Evolutionary conservation across 805 yeast genomes (phyloP).

Genomic region (Spencermartinsiella europaea): DNA sequence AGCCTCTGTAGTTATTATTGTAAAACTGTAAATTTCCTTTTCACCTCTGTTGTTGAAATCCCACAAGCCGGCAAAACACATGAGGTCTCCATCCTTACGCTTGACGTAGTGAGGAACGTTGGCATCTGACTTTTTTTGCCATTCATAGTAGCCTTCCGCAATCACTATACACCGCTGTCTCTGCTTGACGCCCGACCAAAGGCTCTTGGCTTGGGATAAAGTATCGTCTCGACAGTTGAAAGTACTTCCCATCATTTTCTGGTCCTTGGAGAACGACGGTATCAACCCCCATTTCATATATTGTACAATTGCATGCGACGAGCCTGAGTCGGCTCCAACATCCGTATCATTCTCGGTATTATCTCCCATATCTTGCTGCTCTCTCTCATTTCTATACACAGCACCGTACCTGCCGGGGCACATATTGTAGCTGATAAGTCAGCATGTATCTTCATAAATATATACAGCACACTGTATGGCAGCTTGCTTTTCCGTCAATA

Average conservation of each 20-base stretch:
- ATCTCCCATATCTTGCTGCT: conserved; percentile 5
- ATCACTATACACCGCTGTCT: conserved; percentile 68
- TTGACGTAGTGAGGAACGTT: conserved; percentile 65
- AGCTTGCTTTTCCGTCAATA: too few species aligned
- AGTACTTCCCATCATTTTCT: conserved; percentile 17
- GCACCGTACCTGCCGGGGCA: conserved; percentile 23
- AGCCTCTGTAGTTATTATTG: conserved; percentile 73
- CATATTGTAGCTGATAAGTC: conserved; percentile 18
- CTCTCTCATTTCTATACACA: conserved; percentile 17
- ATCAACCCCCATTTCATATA: conserved; percentile 79
- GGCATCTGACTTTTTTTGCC: conserved; percentile 43
- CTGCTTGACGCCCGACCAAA: conserved; percentile 54
- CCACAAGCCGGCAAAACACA: conserved; percentile 64
- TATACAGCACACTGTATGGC: too few species aligned
- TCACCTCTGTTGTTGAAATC: conserved; percentile 23
- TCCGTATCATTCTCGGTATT: neutral
- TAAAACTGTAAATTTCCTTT: conserved; percentile 42
- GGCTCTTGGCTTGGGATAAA: conserved; percentile 38
- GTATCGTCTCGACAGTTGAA: conserved; percentile 76
- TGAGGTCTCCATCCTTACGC: conserved; percentile 45
- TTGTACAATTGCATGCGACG: conserved; percentile 28
- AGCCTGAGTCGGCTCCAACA: neutral
- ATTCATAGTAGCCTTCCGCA: conserved; percentile 80
- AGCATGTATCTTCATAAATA: too few species aligned
- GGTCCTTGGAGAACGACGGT: conserved; percentile 39